phyloP scores from a whole-genome alignment of 805 yeast species.

The Lachancea cidri region DNA sequence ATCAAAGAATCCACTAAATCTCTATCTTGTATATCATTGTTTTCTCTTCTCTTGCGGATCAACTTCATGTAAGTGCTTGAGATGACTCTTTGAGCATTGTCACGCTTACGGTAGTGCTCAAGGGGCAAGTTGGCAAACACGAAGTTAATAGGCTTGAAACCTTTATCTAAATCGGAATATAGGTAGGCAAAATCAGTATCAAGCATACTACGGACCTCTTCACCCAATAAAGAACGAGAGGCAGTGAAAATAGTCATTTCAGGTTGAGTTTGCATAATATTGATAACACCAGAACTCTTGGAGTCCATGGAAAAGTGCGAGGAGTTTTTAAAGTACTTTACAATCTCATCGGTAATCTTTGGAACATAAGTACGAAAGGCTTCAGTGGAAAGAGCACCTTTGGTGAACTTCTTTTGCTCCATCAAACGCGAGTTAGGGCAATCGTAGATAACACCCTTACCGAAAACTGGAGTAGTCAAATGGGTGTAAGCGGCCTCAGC shows the following conservation, averaged over 20 bases:
- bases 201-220: conserved; percentile 80
- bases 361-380: conserved; percentile 87
- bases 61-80: conserved; percentile 75
- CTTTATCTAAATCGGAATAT: conserved; percentile 90
- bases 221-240: conserved; percentile 84
- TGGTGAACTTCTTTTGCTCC: conserved; percentile 98
- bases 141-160: conserved; percentile 93
- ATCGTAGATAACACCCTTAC: conserved; percentile 95
- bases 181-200: conserved; percentile 78
- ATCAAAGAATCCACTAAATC: conserved; percentile 87
- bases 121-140: conserved; percentile 92
- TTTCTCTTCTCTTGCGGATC: conserved; percentile 65
- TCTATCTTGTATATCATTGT: conserved; percentile 74
- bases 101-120: conserved; percentile 79
- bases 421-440: conserved; percentile 89
- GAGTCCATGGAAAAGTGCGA: conserved; percentile 41
- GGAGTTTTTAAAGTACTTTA: conserved; percentile 55
- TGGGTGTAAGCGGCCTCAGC: conserved; percentile 97
- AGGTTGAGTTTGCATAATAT: conserved; percentile 82
- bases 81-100: conserved; percentile 78
- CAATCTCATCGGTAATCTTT: conserved; percentile 71
- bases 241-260: conserved; percentile 97
- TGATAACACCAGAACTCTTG: conserved; percentile 44
- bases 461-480: conserved; percentile 98
- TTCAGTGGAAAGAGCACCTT: conserved; percentile 79